These are phyloP conservation scores for Gyrodon lividus DNA, from an alignment of 768 basidiomycete genomes.

Conservation along the genomic window DNA sequence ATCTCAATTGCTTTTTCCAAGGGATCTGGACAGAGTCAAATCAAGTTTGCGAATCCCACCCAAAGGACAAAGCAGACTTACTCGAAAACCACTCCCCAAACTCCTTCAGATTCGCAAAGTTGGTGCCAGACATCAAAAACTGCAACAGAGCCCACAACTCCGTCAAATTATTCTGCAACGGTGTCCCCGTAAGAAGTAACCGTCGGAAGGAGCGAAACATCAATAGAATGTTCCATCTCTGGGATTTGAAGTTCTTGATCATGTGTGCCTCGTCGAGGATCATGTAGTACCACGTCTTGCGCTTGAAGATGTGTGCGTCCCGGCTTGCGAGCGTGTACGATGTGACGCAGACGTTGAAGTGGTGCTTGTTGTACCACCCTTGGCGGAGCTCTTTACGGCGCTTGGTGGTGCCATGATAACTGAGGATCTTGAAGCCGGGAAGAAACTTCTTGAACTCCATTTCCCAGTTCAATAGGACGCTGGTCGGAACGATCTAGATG, in stretches of 20 bases:
- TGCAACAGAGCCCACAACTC: conserved; percentile 95
- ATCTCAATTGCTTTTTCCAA: conserved; percentile 92
- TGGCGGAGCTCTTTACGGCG: conserved; percentile 87
- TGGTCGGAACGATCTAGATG: conserved; percentile 78
- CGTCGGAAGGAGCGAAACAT: conserved; percentile 87
- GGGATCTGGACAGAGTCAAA: conserved; percentile 58
- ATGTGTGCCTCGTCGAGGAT: conserved; percentile 95
- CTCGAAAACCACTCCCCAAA: conserved; percentile 98
- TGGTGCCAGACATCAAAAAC: conserved; percentile 86
- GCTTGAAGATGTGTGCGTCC: conserved; percentile 88
- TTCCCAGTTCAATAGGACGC: conserved; percentile 93
- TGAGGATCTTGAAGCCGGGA: conserved; percentile 81
- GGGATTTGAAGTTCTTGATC: conserved; percentile 96
- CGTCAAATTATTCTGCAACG: conserved; percentile 93
- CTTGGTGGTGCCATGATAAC: conserved; percentile 89
- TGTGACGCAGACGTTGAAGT: conserved; percentile 93
- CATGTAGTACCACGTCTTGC: conserved; percentile 95
- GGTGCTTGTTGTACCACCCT: conserved; percentile 87
- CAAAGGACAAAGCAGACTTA: conserved; percentile 39
- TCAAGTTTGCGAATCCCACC: conserved; percentile 2
- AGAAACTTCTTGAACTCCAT: conserved; percentile 97
- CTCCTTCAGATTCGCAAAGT: conserved; percentile 90
- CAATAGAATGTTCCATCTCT: conserved; percentile 88
- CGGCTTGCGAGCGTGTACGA: conserved; percentile 92
- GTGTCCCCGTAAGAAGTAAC: conserved; percentile 91